Conservation (phyloP, 106 monocot species). For the Acanthochlamys bracteata region DNA sequence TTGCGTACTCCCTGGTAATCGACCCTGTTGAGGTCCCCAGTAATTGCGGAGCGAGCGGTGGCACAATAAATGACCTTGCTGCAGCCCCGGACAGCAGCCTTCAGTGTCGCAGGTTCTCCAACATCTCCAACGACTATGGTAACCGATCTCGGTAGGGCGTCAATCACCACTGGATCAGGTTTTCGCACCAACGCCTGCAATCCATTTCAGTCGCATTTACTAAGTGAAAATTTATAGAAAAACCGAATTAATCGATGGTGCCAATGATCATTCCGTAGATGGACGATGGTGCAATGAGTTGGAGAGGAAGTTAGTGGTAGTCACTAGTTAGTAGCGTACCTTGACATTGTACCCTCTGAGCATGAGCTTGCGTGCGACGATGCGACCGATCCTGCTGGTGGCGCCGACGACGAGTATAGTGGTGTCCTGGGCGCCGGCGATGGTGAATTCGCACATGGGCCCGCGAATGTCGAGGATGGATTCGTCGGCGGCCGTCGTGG, state of each 20-base stretch:
- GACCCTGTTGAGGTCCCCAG: conserved; percentile 86
- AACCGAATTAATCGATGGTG: no score
- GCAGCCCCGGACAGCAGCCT: conserved; percentile 65
- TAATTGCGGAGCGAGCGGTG: conserved; percentile 81
- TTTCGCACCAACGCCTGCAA: conserved; percentile 88
- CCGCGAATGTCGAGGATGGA: conserved; percentile 45
- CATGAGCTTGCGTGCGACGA: conserved; percentile 89
- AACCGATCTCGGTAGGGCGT: conserved; percentile 93
- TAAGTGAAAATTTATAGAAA: no score
- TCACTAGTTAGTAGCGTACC: conserved; percentile 21
- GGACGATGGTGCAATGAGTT: no score
- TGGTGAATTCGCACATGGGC: conserved; percentile 91
- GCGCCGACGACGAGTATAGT: conserved; percentile 87
- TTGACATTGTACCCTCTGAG: conserved; percentile 91
- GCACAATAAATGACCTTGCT: conserved; percentile 97
- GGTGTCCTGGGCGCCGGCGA: conserved; percentile 89
- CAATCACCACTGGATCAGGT: conserved; percentile 65
- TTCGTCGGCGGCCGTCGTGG: conserved; percentile 41
- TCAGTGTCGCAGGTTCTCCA: conserved; percentile 65
- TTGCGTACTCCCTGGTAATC: conserved; percentile 81
- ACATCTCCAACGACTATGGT: conserved; percentile 78
- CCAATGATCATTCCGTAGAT: no score
- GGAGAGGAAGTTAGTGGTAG: neutral
- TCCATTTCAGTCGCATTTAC: no score
- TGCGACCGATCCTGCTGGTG: conserved; percentile 87